These are phyloP conservation scores for Neurospora sp. DNA, from an alignment of 495 filamentous ascomycete species.

Conservation along the genomic window DNA sequence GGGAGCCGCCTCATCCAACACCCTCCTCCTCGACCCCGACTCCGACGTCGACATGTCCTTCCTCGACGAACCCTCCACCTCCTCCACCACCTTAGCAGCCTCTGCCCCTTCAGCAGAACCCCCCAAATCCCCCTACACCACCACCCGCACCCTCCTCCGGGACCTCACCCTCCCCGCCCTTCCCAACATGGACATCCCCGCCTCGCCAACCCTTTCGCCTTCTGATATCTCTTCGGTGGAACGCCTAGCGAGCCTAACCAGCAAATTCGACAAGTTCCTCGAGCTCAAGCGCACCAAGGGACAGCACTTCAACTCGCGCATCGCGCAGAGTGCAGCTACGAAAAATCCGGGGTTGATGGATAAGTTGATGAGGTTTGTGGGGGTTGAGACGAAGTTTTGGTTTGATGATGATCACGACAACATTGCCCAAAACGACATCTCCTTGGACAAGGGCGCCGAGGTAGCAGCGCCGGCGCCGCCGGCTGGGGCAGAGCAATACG, in stretches of 20 bases:
- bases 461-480: neutral
- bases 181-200: conserved; percentile 72
- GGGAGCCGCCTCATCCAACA: neutral
- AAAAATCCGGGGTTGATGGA: conserved; percentile 72
- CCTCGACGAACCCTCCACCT: conserved; percentile 4
- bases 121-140: conserved; percentile 60
- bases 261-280: conserved; percentile 77
- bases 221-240: conserved; percentile 24
- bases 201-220: conserved; percentile 73
- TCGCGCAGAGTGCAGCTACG: conserved; percentile 58
- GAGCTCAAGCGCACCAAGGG: conserved; percentile 67
- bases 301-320: conserved; percentile 81
- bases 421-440: neutral
- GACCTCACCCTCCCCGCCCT: conserved; percentile 77
- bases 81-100: neutral
- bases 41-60: conserved; percentile 15
- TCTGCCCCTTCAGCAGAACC: conserved; percentile 9
- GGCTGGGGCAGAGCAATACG: conserved; percentile 47
- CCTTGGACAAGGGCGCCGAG: neutral
- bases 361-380: conserved; percentile 74
- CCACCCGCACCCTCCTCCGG: conserved; percentile 55
- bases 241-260: conserved; percentile 33
- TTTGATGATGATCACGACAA: conserved; percentile 14
- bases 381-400: conserved; percentile 38
- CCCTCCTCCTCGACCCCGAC: conserved; percentile 3